A percentile compares a stretch with the other conserved stretches of the same genome.
Conservation (phyloP, 345 rosid species). For the Ceriops zippeliana region DNA sequence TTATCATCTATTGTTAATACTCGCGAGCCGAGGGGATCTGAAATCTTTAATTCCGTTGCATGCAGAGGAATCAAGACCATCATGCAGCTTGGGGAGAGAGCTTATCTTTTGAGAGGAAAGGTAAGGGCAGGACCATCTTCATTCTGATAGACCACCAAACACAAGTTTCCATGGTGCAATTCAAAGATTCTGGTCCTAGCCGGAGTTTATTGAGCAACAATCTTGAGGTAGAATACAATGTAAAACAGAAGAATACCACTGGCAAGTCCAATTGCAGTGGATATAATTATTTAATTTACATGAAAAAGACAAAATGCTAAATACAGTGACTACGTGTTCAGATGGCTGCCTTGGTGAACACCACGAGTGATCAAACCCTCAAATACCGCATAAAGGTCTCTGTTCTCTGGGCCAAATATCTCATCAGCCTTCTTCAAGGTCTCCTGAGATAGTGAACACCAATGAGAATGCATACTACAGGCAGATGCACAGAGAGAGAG, state of each 20-base stretch:
- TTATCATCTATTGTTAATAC: no score
- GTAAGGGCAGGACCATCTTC: no score
- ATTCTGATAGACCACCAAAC: not conserved
- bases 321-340: not conserved
- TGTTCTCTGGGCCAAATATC: slow-evolving; percentile 76
- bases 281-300: slow-evolving; percentile 15
- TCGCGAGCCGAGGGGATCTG: no score
- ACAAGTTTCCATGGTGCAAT: not conserved
- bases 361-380: slow-evolving; percentile 80
- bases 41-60: no score
- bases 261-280: not conserved
- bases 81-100: no score
- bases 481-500: slow-evolving; percentile 1
- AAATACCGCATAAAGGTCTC: slow-evolving; percentile 70
- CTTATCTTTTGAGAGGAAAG: no score
- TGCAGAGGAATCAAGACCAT: no score
- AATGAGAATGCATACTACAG: not conserved
- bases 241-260: not conserved
- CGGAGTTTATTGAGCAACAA: not conserved
- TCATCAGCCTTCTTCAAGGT: slow-evolving; percentile 80
- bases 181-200: not conserved
- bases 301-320: slow-evolving; percentile 9
- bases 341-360: slow-evolving; percentile 35
- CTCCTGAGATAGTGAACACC: slow-evolving; percentile 44
- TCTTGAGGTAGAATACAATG: not conserved